Base-by-base conservation (phyloP, 2,329 filamentous ascomycete genomes). In the Boeremia exigua region DNA sequence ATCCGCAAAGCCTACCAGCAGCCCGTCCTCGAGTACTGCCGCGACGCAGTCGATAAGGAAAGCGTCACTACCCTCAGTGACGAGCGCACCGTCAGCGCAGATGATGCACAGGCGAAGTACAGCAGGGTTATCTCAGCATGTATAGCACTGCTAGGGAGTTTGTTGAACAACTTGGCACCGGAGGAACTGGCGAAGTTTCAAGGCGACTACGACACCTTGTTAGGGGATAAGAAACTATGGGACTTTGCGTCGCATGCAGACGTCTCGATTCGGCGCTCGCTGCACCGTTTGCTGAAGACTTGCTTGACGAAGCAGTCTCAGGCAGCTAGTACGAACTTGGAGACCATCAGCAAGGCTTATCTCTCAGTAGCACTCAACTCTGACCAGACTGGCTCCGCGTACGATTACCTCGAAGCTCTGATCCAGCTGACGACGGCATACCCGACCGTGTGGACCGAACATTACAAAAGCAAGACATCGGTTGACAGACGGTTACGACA, bases 31-130 rank as follows among this genome's bases (percentile, higher is more conserved):
- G 86, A 92, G 45, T 97, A 92, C 75, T 91, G 92, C 54, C 85
- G 84, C 52, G 87, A 91, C 68, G 91, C 92, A 5, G 84, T 95
- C 37, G 77, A 86, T 42, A 85, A 88, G 49, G 95, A 99, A 75
- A 94, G 89, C 0, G 76, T 88, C 2, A 83, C 88, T 32, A 96
- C 91, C 0, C 80, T 99, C 32, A 98, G 93, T 71, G 95, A 99
- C 71, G 91, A 96, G 76, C 85, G 94, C 23, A 91, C 87, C 0
- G 91, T 92, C 3, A 95, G 86, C 56, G 78, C 85, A 8, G 94
- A 98, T 63, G 95, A 99, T 72, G 88, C 92, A 4, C 85, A 92
- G 62, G 85, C 89, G 15, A 97, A 96, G 67, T 95, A 96, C 77
- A 85, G 87, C 58, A 85, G 95, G 42, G 92, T 97, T 4, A 81